Percentiles rank a stretch among this genome's conserved stretches.
Conservation (phyloP, 169 alveolate species). For the Pseudocohnilembus persalinus region DNA sequence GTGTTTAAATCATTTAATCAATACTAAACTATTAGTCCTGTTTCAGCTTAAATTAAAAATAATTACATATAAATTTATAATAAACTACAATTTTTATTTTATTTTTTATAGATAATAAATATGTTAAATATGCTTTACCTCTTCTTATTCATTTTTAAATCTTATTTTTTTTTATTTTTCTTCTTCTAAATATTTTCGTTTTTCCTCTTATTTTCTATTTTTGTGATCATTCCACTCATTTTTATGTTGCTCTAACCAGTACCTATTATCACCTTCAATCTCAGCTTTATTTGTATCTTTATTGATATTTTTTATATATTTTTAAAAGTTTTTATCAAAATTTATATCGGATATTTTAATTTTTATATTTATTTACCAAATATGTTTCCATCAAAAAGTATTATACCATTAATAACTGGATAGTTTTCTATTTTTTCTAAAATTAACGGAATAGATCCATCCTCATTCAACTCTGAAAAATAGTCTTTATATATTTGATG, state of each 20-base stretch:
- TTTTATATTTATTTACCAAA: background rate
- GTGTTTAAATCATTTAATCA: conserved; percentile 7
- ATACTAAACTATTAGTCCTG: conserved; percentile 1
- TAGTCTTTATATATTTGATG: background rate
- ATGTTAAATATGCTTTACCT: conserved; percentile 3
- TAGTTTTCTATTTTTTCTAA: conserved; percentile 23
- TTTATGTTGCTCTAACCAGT: conserved; percentile 5
- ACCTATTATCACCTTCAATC: background rate
- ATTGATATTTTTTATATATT: no score
- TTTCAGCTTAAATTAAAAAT: background rate
- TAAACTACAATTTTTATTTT: background rate
- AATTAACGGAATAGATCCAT: conserved; percentile 32
- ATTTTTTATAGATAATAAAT: background rate
- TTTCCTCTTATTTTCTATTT: conserved; percentile 12
- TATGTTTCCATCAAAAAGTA: conserved; percentile 29
- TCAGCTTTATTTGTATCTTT: background rate
- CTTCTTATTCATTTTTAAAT: conserved; percentile 35
- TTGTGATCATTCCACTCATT: conserved; percentile 1
- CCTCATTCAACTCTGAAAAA: conserved; percentile 11
- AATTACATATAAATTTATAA: background rate
- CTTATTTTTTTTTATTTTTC: conserved; percentile 34
- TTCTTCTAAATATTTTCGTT: conserved; percentile 2
- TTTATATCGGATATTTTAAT: background rate
- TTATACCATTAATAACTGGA: conserved; percentile 42
- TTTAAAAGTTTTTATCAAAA: no score